Evolutionary conservation across 768 basidiomycete species (phyloP).

Genomic region (Mycena latifolia): DNA sequence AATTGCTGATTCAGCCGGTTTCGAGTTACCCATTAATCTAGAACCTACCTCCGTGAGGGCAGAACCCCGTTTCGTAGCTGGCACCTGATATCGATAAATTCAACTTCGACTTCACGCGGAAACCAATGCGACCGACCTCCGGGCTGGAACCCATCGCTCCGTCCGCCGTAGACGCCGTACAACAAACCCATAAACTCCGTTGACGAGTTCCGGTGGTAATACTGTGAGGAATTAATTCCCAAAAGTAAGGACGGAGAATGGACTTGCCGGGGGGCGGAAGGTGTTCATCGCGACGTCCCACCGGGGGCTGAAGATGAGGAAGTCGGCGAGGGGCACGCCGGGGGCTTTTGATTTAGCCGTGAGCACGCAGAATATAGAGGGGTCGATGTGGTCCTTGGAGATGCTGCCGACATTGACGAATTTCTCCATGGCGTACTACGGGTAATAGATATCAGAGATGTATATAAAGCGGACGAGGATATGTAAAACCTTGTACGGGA

Average conservation of each 20-base stretch:
- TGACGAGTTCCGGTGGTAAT: constrained; percentile 73
- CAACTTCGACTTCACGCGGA: neutral
- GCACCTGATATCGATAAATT: constrained; percentile 46
- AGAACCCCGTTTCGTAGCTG: constrained; percentile 74
- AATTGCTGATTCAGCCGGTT: neutral
- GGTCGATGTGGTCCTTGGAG: constrained; percentile 78
- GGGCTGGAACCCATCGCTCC: constrained; percentile 72
- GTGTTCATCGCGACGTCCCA: constrained; percentile 74
- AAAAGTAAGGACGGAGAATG: neutral
- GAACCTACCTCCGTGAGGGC: constrained; percentile 69
- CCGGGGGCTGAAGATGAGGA: constrained; percentile 72
- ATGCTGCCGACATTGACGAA: constrained; percentile 74
- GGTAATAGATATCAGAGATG: neutral
- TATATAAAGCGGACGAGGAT: neutral
- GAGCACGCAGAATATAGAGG: constrained; percentile 76
- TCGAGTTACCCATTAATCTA: neutral
- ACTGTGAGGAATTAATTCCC: constrained; percentile 47
- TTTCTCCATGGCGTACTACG: constrained; percentile 70
- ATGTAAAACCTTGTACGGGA: constrained; percentile 29
- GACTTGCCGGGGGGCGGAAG: constrained; percentile 69
- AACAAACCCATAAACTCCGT: constrained; percentile 77
- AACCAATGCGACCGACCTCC: constrained; percentile 45
- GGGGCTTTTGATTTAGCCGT: constrained; percentile 73
- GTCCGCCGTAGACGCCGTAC: constrained; percentile 73
- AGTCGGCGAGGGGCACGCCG: constrained; percentile 70